A percentile compares a stretch with the other conserved stretches of the same genome.
phyloP scores from a whole-genome alignment of 2,329 filamentous ascomycete species.

The Colletotrichum tabaci region DNA sequence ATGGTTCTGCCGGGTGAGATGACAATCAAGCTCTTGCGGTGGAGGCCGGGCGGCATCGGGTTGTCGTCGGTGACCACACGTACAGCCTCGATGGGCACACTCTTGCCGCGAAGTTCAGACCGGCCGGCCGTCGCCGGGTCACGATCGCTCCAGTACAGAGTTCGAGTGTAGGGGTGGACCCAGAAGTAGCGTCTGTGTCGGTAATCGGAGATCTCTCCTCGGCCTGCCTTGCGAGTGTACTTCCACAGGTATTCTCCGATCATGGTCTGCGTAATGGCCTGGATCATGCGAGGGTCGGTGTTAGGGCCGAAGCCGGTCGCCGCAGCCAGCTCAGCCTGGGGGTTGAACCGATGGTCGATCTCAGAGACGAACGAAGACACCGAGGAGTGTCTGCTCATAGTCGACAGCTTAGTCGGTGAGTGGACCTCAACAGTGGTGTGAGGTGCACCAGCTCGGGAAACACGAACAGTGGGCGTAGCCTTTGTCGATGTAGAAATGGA shows the following conservation, averaged over 20 bases:
- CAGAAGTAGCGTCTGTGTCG: slow-evolving; percentile 97
- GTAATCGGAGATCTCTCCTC: slow-evolving; percentile 88
- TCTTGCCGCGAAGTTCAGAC: slow-evolving; percentile 84
- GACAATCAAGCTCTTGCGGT: slow-evolving; percentile 93
- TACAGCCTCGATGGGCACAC: slow-evolving; percentile 92
- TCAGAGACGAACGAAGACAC: slow-evolving; percentile 97
- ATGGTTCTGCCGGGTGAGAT: slow-evolving; percentile 89
- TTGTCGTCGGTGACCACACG: slow-evolving; percentile 95
- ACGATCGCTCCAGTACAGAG: slow-evolving; percentile 94
- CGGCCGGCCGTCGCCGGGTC: slow-evolving; percentile 87
- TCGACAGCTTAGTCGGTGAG: slow-evolving; percentile 61
- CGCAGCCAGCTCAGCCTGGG: slow-evolving; percentile 65
- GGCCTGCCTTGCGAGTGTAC: slow-evolving; percentile 95
- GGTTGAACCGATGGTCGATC: slow-evolving; percentile 91
- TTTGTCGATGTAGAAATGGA: slow-evolving; percentile 62
- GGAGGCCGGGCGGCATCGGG: slow-evolving; percentile 92
- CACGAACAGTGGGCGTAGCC: slow-evolving; percentile 72
- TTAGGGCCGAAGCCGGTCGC: slow-evolving; percentile 74
- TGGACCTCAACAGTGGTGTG: slow-evolving; percentile 64
- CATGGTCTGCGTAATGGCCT: slow-evolving; percentile 99
- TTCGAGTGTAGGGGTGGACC: slow-evolving; percentile 98
- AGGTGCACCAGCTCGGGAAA: slow-evolving; percentile 59
- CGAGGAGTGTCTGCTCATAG: slow-evolving; percentile 79
- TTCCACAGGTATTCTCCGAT: slow-evolving; percentile 99
- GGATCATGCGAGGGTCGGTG: slow-evolving; percentile 97